phyloP scores from a whole-genome alignment of 768 basidiomycete species.

The Pleurotus cornucopiae region DNA sequence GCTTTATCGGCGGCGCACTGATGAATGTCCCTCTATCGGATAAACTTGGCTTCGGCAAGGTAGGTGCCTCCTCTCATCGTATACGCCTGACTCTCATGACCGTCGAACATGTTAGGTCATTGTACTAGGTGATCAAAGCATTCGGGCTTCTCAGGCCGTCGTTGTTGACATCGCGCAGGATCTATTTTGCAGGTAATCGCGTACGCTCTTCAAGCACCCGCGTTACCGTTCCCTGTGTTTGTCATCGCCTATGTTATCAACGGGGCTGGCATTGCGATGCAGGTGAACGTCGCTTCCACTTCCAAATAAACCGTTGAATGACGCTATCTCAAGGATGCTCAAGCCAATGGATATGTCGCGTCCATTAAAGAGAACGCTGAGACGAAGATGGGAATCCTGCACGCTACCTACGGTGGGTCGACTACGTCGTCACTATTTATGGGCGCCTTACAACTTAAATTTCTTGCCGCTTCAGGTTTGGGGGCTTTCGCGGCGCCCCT shows the following conservation, averaged over 20 bases:
- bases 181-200: constrained; percentile 39
- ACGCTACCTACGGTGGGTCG: constrained; percentile 38
- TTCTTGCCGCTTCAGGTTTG: constrained; percentile 24
- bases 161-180: constrained; percentile 19
- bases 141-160: background rate
- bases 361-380: constrained; percentile 31
- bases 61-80: constrained; percentile 10
- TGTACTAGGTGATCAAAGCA: constrained; percentile 5
- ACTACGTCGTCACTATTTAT: background rate
- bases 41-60: constrained; percentile 40
- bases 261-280: constrained; percentile 27
- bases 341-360: constrained; percentile 44
- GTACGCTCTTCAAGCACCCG: constrained; percentile 42
- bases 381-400: constrained; percentile 44
- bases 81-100: background rate
- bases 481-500: constrained; percentile 54
- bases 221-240: constrained; percentile 51
- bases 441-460: too few species aligned
- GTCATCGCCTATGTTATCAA: constrained; percentile 29
- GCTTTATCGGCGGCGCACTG: constrained; percentile 40
- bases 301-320: constrained; percentile 12
- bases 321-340: constrained; percentile 31
- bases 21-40: constrained; percentile 44
- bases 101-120: constrained; percentile 9
- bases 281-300: constrained; percentile 17